Percentiles rank a stretch among this genome's conserved stretches.
Evolutionary conservation across 1,139 yeast genomes (phyloP).

Genomic region (Yueomyces sp.): DNA sequence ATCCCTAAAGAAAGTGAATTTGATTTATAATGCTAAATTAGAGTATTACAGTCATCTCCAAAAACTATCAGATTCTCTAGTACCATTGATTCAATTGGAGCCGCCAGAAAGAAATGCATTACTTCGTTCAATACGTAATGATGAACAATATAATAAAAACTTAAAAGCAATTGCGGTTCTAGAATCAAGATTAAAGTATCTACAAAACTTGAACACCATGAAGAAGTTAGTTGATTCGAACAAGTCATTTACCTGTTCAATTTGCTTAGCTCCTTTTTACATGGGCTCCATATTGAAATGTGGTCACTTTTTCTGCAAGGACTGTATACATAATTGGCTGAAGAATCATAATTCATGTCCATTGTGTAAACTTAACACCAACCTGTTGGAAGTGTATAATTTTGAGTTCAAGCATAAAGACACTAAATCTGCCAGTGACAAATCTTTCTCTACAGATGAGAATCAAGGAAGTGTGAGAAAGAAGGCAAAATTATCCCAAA

Average conservation of each 20-base stretch:
- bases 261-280: constrained; percentile 59
- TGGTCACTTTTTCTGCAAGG: constrained; percentile 81
- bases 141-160: constrained; percentile 8
- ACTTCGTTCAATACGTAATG: constrained; percentile 17
- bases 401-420: constrained; percentile 16
- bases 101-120: constrained; percentile 9
- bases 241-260: constrained; percentile 41
- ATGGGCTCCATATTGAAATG: constrained; percentile 74
- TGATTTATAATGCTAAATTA: constrained; percentile 62
- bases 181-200: constrained; percentile 47
- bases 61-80: constrained; percentile 68
- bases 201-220: constrained; percentile 35
- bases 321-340: constrained; percentile 68
- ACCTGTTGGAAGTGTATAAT: constrained; percentile 32
- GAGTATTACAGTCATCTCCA: constrained; percentile 79
- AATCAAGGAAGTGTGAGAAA: not conserved
- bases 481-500: not conserved
- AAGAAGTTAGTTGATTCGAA: constrained; percentile 15
- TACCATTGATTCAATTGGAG: constrained; percentile 17
- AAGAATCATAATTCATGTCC: constrained; percentile 51
- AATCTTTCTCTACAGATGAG: not conserved
- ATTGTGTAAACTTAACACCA: constrained; percentile 53
- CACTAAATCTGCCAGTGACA: not conserved
- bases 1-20: constrained; percentile 41
- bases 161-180: constrained; percentile 27